These are phyloP conservation scores for Coemansia sp. DNA, from an alignment of 192 early-diverging fungal species.

Conservation along the genomic window DNA sequence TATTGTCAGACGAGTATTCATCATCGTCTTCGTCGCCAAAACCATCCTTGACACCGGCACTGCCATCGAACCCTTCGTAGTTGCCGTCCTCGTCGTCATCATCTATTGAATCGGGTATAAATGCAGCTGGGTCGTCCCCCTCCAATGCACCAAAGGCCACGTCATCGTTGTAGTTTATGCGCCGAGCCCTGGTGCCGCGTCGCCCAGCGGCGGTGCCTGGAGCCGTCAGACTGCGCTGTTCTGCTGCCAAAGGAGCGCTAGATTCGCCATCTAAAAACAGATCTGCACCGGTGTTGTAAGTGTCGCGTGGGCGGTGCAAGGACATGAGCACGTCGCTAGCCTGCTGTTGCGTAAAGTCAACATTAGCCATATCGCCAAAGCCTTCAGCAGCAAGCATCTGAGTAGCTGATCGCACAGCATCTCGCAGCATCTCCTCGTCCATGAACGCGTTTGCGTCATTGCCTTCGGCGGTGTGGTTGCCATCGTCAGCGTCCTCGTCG, in stretches of 20 bases:
- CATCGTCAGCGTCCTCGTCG: neutral
- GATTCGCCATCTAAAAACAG: neutral
- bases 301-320: neutral
- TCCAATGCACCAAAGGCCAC: neutral
- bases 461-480: neutral
- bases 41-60: conserved; percentile 23
- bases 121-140: neutral
- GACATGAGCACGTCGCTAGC: neutral
- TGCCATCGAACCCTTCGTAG: conserved; percentile 12
- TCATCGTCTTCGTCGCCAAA: conserved; percentile 20
- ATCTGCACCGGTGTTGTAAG: neutral
- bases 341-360: conserved; percentile 23
- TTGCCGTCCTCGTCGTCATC: conserved; percentile 44
- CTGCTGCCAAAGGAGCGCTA: neutral
- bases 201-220: neutral
- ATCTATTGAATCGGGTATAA: conserved; percentile 8
- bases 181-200: conserved; percentile 4
- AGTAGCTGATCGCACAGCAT: conserved; percentile 24
- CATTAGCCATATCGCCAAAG: conserved; percentile 28
- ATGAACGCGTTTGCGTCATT: neutral
- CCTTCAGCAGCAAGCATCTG: conserved; percentile 46
- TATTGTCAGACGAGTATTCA: conserved; percentile 7
- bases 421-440: conserved; percentile 14
- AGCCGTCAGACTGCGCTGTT: neutral
- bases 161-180: conserved; percentile 17